Conservation (phyloP, 2,329 filamentous ascomycete genomes). For the Alternaria arbusti region DNA sequence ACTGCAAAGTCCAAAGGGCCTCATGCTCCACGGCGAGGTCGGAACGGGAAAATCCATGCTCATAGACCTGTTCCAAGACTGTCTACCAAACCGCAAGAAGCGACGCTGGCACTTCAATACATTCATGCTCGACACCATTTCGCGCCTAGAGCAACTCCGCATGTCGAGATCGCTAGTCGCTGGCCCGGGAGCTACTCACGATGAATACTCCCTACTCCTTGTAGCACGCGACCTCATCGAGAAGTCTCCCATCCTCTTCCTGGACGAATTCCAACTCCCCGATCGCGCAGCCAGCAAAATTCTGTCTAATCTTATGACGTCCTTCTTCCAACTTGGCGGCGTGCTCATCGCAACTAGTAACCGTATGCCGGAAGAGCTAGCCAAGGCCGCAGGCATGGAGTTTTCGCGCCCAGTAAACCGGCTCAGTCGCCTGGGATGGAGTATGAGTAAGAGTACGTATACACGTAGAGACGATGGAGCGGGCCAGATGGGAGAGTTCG, state of each 20-base stretch:
- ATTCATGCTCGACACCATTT: constrained; percentile 81
- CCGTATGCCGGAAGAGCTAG: constrained; percentile 81
- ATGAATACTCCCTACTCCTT: constrained; percentile 74
- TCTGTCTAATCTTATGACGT: constrained; percentile 76
- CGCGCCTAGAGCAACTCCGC: constrained; percentile 72
- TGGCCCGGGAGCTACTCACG: constrained; percentile 33
- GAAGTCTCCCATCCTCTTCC: constrained; percentile 75
- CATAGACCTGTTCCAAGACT: constrained; percentile 80
- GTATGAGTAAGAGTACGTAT: constrained; percentile 58
- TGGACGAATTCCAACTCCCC: constrained; percentile 85
- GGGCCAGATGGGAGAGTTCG: constrained; percentile 71
- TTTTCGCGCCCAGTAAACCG: constrained; percentile 64
- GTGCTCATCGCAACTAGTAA: constrained; percentile 83
- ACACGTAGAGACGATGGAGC: constrained; percentile 44
- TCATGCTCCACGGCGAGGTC: constrained; percentile 82
- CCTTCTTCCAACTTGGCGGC: constrained; percentile 82
- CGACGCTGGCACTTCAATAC: constrained; percentile 83
- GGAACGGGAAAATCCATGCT: constrained; percentile 86
- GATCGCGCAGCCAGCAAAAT: constrained; percentile 81
- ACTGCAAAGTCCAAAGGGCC: constrained; percentile 73
- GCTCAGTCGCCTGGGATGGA: constrained; percentile 42
- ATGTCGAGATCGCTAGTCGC: constrained; percentile 37
- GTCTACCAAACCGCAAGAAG: constrained; percentile 75
- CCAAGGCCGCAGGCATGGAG: constrained; percentile 74
- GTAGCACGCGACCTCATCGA: constrained; percentile 78